Evolutionary conservation across 352 stramenopile genomes (phyloP), one percentile per base, ranked within the genome.

Genomic region (Phytophthora rubi): DNA sequence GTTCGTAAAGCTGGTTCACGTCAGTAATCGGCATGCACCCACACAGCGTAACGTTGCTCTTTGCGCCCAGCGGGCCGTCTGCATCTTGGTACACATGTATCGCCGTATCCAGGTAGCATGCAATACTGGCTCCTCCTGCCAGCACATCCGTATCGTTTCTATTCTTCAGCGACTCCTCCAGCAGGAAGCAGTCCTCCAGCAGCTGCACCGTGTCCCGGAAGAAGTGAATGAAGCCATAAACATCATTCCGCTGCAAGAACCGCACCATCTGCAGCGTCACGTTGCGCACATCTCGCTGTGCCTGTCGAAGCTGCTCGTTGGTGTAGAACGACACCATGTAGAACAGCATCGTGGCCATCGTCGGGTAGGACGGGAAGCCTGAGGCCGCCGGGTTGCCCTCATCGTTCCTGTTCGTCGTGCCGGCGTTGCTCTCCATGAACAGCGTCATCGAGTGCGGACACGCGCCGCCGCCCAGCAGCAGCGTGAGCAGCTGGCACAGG

Each of bases 321-420:
- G 76, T 84, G 55, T 83, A 91, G 45, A 93, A 93, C 12, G 81
- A 86, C 7, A 93, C 56, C 81, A 93, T 87, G 51, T 91, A 90
- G 42, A 93, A 87, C 26, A 91, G 65, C 75, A 93, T 90, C 6
- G 76, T 91, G 18, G 75, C 81, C 37, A 89, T 73, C 2, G 76
- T 84, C 10, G 79, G 69, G 53, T 83, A 88, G 15, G 78, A 82
- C 16, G 76, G 69, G 18, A 79, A 74, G 23, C 69, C 69, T 6
- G 71, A 75, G 0, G 71, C 39, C 32, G 54, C 35, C 32, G 51
- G 44, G 23, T 64, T 61, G 30, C 53, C 51, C 2, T 55, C 44
- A 30, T 30, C 28, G 28, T 5, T 12, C 8, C 42, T 32, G 16
- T 16, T 45, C 0, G 47, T 21, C 39, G 61, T 30, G 5, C 32